Base-by-base conservation (phyloP, 352 stramenopile species). In the Phytopythium aichiense region DNA sequence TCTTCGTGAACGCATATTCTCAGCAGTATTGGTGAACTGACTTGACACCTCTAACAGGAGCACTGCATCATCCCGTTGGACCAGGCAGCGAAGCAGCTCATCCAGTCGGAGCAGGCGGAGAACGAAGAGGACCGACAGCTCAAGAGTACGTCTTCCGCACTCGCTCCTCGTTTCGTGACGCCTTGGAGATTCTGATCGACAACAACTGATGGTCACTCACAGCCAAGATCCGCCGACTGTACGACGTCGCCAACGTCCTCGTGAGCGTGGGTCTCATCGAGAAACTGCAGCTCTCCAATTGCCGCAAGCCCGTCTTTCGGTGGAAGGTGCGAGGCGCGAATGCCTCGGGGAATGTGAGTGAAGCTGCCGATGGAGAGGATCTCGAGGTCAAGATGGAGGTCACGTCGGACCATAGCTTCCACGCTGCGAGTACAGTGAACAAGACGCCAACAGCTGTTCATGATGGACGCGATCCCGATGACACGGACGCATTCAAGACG, bases 231-330 rank as follows among this genome's bases (percentile, higher is more conserved):
- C 89, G 96, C 20, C 84, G 96, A 28, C 84, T 99, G 30, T 99
- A 99, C 63, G 96, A 99, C 61, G 97, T 99, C 68, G 96, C 96
- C 12, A 99, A 99, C 70, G 96, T 99, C 9, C 85, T 99, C 25
- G 79, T 95, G 4, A 94, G 84, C 54, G 80, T 99, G 16, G 92
- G 94, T 0, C 77, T 99, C 38, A 93, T 98, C 37, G 83, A 95
- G 62, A 98, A 98, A 61, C 65, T 94, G 38, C 87, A 92, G 55
- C 61, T 95, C 15, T 87, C 83, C 4, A 88, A 87, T 63, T 91
- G 81, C 8, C 84, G 87, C 37, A 95, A 95, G 56, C 87, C 87
- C 8, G 73, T 92, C 2, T 95, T 95, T 50, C 84, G 84, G n/a
- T 95, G 87, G 87, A 84, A 79, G 65, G 66, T 68, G 20, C 73